Base-by-base conservation (phyloP, 257 asterid genomes). In the Solanum medicagineum region DNA sequence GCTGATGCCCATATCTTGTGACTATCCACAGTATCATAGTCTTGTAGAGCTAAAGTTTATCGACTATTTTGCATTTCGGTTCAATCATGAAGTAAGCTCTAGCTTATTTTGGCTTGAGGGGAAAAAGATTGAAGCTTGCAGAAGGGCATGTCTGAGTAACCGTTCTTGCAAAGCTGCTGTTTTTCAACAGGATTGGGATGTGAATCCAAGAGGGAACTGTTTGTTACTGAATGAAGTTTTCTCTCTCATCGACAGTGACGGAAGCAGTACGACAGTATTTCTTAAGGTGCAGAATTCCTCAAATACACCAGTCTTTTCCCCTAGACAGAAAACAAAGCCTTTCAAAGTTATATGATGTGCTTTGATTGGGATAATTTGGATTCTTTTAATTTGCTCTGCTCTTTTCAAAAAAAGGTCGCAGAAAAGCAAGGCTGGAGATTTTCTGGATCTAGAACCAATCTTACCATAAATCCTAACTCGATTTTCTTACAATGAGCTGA, bases 151-250 rank as follows among this genome's bases (percentile, higher is more conserved):
- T 20, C 56, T 84, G 71, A 49, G 32, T 17, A 84, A 70, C 63
- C 70, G 86, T 44, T 84, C 82, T 22, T 84, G 86, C 80, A 47
- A 42, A 40, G 86, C 86, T 55, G 86, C 26, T 16, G 53, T 55
- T 49, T 84, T 88, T 66, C 4, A 8, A 14, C 24, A 66, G 36
- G 6, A 0, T 17, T 51, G 42, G 42, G 6, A 29, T 29, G 29
- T 7, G 80, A 22, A 14, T 83, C 51, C 1, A 57, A 0, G 24
- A 19, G 57, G 40, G 40, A 36, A 1, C 4, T 36, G 40, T 36
- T 0, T 36, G 1, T 36, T 36, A 36, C 40, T 36, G 40, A 36
- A 36, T 36, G 40, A 36, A 1, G 40, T 36, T 36, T 36, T 36
- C 1, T 3, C 6, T 36, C 40, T 36, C 40, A 36, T 36, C 1